Evolutionary conservation across 2,329 filamentous ascomycete species (phyloP), one percentile per base, ranked within the genome.

Genomic region (Harringtonia aguacate): DNA sequence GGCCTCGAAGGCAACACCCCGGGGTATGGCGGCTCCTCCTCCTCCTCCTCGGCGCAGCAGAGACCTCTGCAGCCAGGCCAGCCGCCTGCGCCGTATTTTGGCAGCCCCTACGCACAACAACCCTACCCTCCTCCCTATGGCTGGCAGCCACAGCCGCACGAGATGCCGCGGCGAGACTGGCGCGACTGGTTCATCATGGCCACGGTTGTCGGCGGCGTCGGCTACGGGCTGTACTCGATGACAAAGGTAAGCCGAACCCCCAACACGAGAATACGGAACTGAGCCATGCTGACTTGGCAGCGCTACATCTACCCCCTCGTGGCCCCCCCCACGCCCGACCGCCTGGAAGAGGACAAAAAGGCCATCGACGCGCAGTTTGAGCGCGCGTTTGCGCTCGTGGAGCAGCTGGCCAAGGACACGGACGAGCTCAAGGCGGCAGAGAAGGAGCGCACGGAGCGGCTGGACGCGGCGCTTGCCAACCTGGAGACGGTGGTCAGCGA

Each of bases 161-260:
- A 74, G 44, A 65, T 79, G 3, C 88, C 88, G 4, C 81, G 79
- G 59, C 74, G 92, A 57, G 92, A 98, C 65, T 98, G 92, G 92
- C 77, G 94, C 49, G 92, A 98, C 60, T 97, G 88, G 85, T 98
- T 98, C 65, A 97, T 98, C 63, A 95, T 97, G 87, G 92, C 92
- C 8, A 98, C 92, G 0, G 86, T 97, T 13, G 83, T 94, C 50
- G 84, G 88, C 46, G 87, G 89, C 39, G 81, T 95, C 18, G 76
- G 87, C 33, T 97, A 95, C 57, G 90, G 89, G 0, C 65, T 95
- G 20, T 98, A 92, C 60, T 77, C 82, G 51, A 75, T 95, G 15
- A 86, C 88, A 48, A 94, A 94, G 77, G 84, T 87, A 22, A 22
- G 39, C 14, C 8, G 18, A 7, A 8, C 8, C 17, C 22, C 13